These are phyloP conservation scores for Talaromyces sp. DNA, from an alignment of 2,329 filamentous ascomycete genomes.

Conservation along the genomic window DNA sequence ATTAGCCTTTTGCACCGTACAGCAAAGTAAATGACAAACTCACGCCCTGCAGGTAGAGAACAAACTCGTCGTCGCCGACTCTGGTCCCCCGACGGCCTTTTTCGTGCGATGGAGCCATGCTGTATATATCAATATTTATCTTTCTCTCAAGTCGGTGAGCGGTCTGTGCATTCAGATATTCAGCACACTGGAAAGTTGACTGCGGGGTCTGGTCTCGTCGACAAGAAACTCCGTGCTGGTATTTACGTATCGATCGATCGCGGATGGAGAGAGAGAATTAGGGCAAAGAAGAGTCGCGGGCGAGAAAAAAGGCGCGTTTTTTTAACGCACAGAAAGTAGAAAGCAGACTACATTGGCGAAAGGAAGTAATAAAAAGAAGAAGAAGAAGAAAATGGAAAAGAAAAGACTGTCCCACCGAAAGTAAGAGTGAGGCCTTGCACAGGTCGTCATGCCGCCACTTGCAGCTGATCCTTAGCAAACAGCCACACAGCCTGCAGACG, in stretches of 20 bases:
- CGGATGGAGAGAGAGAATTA: not conserved
- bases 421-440: not conserved
- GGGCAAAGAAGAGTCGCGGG: not conserved
- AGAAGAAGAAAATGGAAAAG: not conserved
- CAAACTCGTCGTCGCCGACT: slow-evolving; percentile 38
- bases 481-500: not conserved
- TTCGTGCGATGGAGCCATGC: slow-evolving; percentile 21
- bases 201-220: not conserved
- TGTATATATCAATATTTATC: not conserved
- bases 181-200: not conserved
- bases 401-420: not conserved
- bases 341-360: not conserved
- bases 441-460: not conserved
- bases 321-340: not conserved
- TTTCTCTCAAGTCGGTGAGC: not conserved
- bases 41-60: slow-evolving; percentile 41
- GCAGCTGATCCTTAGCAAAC: not conserved
- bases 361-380: not conserved
- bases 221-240: too few species aligned
- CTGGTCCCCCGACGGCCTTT: slow-evolving; percentile 28
- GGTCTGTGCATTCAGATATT: not conserved
- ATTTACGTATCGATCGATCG: not conserved
- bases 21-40: slow-evolving; percentile 14
- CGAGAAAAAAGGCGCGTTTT: not conserved
- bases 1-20: not conserved